Percentiles rank a stretch among this genome's conserved stretches.
Conservation (phyloP, 2,329 filamentous ascomycete species). For the Karstenula rhodostoma region DNA sequence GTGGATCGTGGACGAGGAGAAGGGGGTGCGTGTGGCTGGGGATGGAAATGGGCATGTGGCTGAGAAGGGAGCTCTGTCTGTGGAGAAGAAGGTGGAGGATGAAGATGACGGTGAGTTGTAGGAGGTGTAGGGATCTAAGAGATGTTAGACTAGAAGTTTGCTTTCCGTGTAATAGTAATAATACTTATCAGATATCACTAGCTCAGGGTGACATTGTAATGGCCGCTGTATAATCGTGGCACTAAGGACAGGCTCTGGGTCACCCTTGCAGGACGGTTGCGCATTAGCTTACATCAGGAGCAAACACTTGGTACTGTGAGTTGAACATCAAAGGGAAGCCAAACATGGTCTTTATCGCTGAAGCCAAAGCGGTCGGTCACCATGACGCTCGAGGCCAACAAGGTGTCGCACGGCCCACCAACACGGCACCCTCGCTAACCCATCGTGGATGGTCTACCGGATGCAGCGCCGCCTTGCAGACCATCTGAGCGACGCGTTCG, state of each 20-base stretch:
- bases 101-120: conserved; percentile 4
- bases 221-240: not conserved
- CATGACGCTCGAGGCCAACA: not conserved
- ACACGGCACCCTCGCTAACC: not conserved
- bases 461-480: not conserved
- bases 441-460: not conserved
- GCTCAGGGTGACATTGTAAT: too few relatives aligned
- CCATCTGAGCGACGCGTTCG: conserved; percentile 13
- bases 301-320: not conserved
- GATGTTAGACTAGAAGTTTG: not conserved
- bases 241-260: not conserved
- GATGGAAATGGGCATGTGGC: conserved; percentile 7
- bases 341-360: not conserved
- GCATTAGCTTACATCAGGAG: not conserved
- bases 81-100: not conserved
- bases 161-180: too few relatives aligned
- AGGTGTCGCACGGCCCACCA: not conserved
- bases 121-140: not conserved
- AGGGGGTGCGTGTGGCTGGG: conserved; percentile 23
- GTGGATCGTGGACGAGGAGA: conserved; percentile 31
- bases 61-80: not conserved
- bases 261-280: not conserved
- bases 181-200: too few relatives aligned
- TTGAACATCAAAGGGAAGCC: not conserved
- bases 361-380: not conserved